Base-by-base conservation (phyloP, 2,329 filamentous ascomycete genomes). In the Aureobasidium zeae region DNA sequence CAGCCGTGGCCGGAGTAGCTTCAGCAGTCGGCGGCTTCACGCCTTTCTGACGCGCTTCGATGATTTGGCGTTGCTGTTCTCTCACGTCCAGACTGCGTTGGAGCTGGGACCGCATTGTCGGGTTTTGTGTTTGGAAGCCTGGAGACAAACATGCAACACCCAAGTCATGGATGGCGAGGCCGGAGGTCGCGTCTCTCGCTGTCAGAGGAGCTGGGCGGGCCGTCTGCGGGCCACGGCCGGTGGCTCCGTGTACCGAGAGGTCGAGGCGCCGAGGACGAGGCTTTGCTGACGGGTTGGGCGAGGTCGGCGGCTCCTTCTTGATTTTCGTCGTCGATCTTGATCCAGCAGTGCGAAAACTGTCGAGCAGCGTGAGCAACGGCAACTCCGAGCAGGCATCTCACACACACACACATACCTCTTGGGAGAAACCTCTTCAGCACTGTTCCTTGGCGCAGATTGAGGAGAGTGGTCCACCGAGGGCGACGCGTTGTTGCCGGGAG, bases 91-190 rank as follows among this genome's bases (percentile, higher is more conserved):
- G 78, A 64, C 91, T 96, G 53, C 89, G 79, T 65, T 96, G 87
- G 42, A 98, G 70, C 63, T 96, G 88, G 64, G 94, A 86, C 59
- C 91, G 82, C 86, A 95, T 93, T 15, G 83, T 76, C n/a, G 91
- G 89, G 63, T 98, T 87, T 55, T 96, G 85, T 12, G 91, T 96
- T 52, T 93, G 81, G 57, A 98, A 96, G 43, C 91, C 91, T 0
- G 91, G 91, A 2, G 91, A 96, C 44, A 98, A 71, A 57, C 91
- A 98, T 30, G 89, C 89, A 45, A 96, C 73, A 46, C 91, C 91
- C 19, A 96, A 84, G 63, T 95, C 86, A 56, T 94, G 87, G 58
- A 96, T 89, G 30, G 75, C 84, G 26, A 91, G 68, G 16, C 81
- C 77, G n/a, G n/a, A n/a, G 33, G 73, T 73, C 47, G 67, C 73